Evolutionary conservation across 2,329 filamentous ascomycete species (phyloP).

Genomic region (Colletotrichum eleusines): DNA sequence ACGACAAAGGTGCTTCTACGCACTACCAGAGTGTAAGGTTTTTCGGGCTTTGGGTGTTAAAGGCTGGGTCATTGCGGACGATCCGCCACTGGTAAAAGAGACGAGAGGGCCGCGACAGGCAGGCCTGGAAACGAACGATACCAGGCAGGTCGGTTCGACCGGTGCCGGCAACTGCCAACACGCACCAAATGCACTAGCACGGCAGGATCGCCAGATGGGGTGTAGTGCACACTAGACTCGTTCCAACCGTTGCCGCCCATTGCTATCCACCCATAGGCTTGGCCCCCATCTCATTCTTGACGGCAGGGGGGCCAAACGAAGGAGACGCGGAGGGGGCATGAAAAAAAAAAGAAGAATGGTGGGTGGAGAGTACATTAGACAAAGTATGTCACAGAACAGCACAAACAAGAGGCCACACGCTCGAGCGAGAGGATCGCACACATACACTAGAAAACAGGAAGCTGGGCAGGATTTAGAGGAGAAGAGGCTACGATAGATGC

Average conservation of each 20-base stretch:
- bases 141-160: conserved; percentile 11
- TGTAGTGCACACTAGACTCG: conserved; percentile 22
- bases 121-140: conserved; percentile 25
- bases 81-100: background rate
- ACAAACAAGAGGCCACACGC: background rate
- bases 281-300: conserved; percentile 17
- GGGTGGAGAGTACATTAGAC: background rate
- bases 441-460: background rate
- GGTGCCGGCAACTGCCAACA: conserved; percentile 26
- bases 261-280: conserved; percentile 1
- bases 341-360: background rate
- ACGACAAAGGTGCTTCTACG: background rate
- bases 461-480: background rate
- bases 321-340: background rate
- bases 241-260: conserved; percentile 22
- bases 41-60: background rate
- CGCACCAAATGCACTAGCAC: conserved; percentile 15
- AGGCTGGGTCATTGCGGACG: background rate
- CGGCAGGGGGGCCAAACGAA: conserved; percentile 3
- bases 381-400: background rate
- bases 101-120: background rate
- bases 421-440: background rate
- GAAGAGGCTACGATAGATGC: background rate
- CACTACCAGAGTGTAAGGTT: background rate
- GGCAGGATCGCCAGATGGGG: conserved; percentile 28